Evolutionary conservation across 345 rosid species (phyloP).

Genomic region (Adansonia digitata): DNA sequence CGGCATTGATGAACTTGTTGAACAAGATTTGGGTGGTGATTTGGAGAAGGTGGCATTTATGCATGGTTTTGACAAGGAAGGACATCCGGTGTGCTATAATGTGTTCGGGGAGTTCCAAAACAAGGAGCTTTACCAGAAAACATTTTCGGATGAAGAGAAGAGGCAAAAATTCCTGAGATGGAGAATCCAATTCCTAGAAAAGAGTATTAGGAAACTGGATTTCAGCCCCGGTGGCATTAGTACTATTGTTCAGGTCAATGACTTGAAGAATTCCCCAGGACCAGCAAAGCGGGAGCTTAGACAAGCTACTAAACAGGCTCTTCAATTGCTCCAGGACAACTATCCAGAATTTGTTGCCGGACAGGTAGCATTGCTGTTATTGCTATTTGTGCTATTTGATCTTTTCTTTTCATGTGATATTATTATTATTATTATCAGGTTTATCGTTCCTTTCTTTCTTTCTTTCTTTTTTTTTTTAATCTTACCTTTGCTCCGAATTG

Average conservation of each 20-base stretch:
- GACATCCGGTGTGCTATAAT: slow-evolving; percentile 85
- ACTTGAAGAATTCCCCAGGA: slow-evolving; percentile 74
- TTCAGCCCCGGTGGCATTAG: slow-evolving; percentile 56
- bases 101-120: slow-evolving; percentile 72
- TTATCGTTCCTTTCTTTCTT: too few relatives aligned
- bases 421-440: too few relatives aligned
- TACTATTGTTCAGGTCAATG: slow-evolving; percentile 76
- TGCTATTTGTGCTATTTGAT: too few relatives aligned
- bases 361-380: slow-evolving; percentile 37
- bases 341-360: slow-evolving; percentile 63
- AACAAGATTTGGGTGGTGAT: slow-evolving; percentile 59
- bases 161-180: slow-evolving; percentile 60
- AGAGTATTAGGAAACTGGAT: slow-evolving; percentile 66
- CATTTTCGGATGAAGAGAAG: slow-evolving; percentile 65
- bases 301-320: slow-evolving; percentile 64
- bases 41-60: slow-evolving; percentile 66
- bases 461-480: too few relatives aligned
- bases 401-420: neutral
- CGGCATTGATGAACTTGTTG: slow-evolving; percentile 45
- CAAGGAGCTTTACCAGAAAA: slow-evolving; percentile 40
- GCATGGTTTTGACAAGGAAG: slow-evolving; percentile 67
- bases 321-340: slow-evolving; percentile 62
- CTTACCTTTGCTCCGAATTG: neutral
- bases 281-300: slow-evolving; percentile 60
- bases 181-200: slow-evolving; percentile 85